A percentile compares a stretch with the other conserved stretches of the same genome.
Evolutionary conservation across 768 basidiomycete genomes (phyloP).

Genomic region (Rhodosporidiobolus odoratus): DNA sequence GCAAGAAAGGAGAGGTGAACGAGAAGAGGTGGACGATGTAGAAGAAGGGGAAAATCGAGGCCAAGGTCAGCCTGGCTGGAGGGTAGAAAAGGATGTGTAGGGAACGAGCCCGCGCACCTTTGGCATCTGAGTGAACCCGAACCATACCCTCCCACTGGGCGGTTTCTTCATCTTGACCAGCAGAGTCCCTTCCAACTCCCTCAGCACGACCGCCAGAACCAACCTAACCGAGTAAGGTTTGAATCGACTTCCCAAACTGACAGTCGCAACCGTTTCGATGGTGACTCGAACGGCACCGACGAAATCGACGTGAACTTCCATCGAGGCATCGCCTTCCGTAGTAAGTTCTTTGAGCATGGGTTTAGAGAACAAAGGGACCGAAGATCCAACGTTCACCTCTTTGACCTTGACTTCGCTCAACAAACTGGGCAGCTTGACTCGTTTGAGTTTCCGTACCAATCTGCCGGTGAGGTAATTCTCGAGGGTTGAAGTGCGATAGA

Average conservation of each 20-base stretch:
- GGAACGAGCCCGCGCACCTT: too few species aligned
- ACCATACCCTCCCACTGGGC: slow-evolving; percentile 93
- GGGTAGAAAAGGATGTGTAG: too few species aligned
- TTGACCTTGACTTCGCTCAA: slow-evolving; percentile 78
- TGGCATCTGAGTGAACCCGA: slow-evolving; percentile 77
- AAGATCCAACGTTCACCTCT: slow-evolving; percentile 81
- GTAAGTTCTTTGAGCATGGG: slow-evolving; percentile 98
- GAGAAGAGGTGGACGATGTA: too few species aligned
- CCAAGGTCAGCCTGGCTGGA: too few species aligned
- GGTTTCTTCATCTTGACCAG: slow-evolving; percentile 80
- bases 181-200: slow-evolving; percentile 85
- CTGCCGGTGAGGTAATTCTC: slow-evolving; percentile 79
- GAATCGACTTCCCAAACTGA: slow-evolving; percentile 67
- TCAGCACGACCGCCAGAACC: slow-evolving; percentile 77
- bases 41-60: too few species aligned
- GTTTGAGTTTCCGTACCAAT: slow-evolving; percentile 87
- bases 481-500: slow-evolving; percentile 59
- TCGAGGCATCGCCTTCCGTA: slow-evolving; percentile 80
- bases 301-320: slow-evolving; percentile 78
- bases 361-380: slow-evolving; percentile 79
- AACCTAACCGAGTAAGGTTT: slow-evolving; percentile 86
- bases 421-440: slow-evolving; percentile 81
- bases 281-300: slow-evolving; percentile 85
- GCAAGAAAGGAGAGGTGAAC: too few species aligned
- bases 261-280: slow-evolving; percentile 79